phyloP scores from a whole-genome alignment of 352 stramenopile genomes.

The Globisporangium paddicum region DNA sequence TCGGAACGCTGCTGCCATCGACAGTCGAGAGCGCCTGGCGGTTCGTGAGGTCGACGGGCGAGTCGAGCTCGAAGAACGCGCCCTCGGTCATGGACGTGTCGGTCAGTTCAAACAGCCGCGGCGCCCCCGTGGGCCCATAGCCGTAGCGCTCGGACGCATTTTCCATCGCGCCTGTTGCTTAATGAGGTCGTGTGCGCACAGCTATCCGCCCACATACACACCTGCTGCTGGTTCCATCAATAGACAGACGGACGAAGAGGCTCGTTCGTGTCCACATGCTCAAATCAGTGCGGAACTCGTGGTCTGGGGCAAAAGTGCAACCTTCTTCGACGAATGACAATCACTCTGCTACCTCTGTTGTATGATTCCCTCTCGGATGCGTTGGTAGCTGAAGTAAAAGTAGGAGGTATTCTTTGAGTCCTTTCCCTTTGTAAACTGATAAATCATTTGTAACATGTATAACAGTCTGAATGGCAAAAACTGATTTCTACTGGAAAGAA shows the following conservation, averaged over 20 bases:
- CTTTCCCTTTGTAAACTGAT: background rate
- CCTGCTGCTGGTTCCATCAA: background rate
- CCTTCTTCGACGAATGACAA: background rate
- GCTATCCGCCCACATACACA: background rate
- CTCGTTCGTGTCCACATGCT: background rate
- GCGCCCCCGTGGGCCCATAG: background rate
- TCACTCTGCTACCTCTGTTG: background rate
- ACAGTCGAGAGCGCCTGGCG: slow-evolving; percentile 7
- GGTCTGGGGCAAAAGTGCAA: background rate
- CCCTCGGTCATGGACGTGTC: slow-evolving; percentile 17
- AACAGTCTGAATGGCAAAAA: background rate
- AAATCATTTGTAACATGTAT: background rate
- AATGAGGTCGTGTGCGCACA: slow-evolving; percentile 2
- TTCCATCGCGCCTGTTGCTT: slow-evolving; percentile 1
- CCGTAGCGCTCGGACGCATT: slow-evolving; percentile 13
- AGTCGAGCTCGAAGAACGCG: slow-evolving; percentile 15
- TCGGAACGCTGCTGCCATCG: slow-evolving; percentile 1
- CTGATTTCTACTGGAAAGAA: background rate
- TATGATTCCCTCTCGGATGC: background rate
- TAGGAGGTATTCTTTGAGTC: too few relatives aligned
- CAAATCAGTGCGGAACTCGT: too few relatives aligned
- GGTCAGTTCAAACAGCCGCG: slow-evolving; percentile 6
- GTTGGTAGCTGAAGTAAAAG: background rate
- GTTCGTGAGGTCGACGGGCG: background rate
- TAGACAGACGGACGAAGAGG: background rate